A percentile compares a stretch with the other conserved stretches of the same genome.
These are phyloP conservation scores for Galerina marginata DNA, from an alignment of 768 basidiomycete genomes.

Conservation along the genomic window DNA sequence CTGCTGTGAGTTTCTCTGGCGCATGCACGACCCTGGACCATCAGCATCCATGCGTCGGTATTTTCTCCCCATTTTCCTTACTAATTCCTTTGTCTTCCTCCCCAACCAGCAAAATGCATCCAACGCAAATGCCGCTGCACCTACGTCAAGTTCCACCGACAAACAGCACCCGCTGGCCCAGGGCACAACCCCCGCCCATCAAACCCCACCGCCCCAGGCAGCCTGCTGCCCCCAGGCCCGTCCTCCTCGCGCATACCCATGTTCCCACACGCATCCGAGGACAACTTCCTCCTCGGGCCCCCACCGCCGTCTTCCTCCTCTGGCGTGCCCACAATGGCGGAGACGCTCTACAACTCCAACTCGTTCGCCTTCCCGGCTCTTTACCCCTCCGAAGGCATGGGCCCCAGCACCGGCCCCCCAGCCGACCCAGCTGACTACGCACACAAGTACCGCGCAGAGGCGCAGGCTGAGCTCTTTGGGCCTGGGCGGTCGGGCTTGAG, in stretches of 20 bases:
- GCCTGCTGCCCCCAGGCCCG: conserved; percentile 10
- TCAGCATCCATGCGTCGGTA: background rate
- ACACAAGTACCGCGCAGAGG: conserved; percentile 43
- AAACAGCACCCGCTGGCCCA: conserved; percentile 79
- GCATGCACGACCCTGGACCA: too few relatives aligned
- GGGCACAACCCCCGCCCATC: conserved; percentile 58
- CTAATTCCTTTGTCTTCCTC: conserved; percentile 10
- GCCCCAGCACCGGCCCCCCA: background rate
- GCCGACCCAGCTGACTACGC: conserved; percentile 41
- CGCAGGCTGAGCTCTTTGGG: conserved; percentile 22
- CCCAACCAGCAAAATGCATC: conserved; percentile 69
- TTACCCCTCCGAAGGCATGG: conserved; percentile 17
- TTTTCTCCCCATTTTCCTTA: background rate
- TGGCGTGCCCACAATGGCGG: conserved; percentile 16
- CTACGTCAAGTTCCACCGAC: conserved; percentile 82
- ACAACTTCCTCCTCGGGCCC: conserved; percentile 49
- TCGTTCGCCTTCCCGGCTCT: conserved; percentile 31
- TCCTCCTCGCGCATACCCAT: conserved; percentile 33
- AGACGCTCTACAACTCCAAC: conserved; percentile 21
- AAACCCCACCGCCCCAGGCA: conserved; percentile 20
- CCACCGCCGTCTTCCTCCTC: conserved; percentile 25
- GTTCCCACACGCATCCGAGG: conserved; percentile 33
- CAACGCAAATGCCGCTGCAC: conserved; percentile 77
- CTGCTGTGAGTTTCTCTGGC: conserved; percentile 57
- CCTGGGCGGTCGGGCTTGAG: conserved; percentile 18